phyloP scores from a whole-genome alignment of 2,329 filamentous ascomycete species.

The Cytospora piceae region DNA sequence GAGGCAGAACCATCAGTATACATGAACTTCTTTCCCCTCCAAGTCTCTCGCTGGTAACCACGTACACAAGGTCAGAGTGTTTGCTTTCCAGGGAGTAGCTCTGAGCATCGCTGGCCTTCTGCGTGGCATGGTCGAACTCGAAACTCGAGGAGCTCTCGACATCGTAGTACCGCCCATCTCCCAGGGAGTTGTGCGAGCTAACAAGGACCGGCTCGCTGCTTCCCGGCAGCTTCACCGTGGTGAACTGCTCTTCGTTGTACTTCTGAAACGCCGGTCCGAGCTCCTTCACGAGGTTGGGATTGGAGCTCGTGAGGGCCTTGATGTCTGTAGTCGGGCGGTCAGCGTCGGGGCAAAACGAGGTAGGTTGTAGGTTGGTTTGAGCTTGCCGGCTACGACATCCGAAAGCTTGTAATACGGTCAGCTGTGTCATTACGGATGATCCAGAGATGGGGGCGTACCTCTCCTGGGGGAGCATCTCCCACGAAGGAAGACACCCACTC shows the following conservation, averaged over 20 bases:
- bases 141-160: slow-evolving; percentile 87
- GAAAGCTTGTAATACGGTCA: slow-evolving; percentile 62
- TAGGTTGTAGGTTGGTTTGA: slow-evolving; percentile 2
- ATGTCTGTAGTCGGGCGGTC: slow-evolving; percentile 66
- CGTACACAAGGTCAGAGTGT: slow-evolving; percentile 80
- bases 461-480: slow-evolving; percentile 91
- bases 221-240: slow-evolving; percentile 86
- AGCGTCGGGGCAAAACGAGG: slow-evolving; percentile 1
- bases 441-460: slow-evolving; percentile 63
- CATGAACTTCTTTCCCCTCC: neutral
- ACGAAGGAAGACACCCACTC: slow-evolving; percentile 82
- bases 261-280: slow-evolving; percentile 84
- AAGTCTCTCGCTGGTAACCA: slow-evolving; percentile 9
- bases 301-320: slow-evolving; percentile 77
- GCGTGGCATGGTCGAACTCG: slow-evolving; percentile 77
- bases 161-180: slow-evolving; percentile 85
- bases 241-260: slow-evolving; percentile 96
- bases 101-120: slow-evolving; percentile 84
- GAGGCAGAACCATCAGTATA: slow-evolving; percentile 14
- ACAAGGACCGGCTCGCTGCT: slow-evolving; percentile 82
- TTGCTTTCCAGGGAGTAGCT: slow-evolving; percentile 77
- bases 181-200: slow-evolving; percentile 83
- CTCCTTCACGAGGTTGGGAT: slow-evolving; percentile 68
- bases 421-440: slow-evolving; percentile 25
- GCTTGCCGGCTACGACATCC: slow-evolving; percentile 83